Evolutionary conservation across 2,329 filamentous ascomycete genomes (phyloP).

Genomic region (Aspergillus caelatus): DNA sequence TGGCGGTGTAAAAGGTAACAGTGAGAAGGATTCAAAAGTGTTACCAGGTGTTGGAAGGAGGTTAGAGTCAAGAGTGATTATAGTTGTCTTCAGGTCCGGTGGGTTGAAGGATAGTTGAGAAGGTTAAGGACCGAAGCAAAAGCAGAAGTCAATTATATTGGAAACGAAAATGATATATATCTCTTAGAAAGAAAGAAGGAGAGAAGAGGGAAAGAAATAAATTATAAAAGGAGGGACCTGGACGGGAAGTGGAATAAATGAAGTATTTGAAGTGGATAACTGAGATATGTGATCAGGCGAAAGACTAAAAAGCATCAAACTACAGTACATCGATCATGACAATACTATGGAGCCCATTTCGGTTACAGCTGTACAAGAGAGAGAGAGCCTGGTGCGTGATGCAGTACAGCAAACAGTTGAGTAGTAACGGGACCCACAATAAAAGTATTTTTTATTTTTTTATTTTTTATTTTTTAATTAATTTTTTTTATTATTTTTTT

Average conservation of each 20-base stretch:
- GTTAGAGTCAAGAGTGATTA: slow-evolving; percentile 10
- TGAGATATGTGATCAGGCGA: slow-evolving; percentile 39
- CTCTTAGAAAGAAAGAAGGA: slow-evolving; percentile 10
- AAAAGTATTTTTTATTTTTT: slow-evolving; percentile 5
- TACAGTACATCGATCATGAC: slow-evolving; percentile 28
- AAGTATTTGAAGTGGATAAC: slow-evolving; percentile 35
- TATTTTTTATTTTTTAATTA: background rate
- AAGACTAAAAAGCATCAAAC: slow-evolving; percentile 33
- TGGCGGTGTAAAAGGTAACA: background rate
- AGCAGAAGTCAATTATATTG: slow-evolving; percentile 12
- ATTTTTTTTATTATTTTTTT: slow-evolving; percentile 5
- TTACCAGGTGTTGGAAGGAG: slow-evolving; percentile 9
- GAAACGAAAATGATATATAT: slow-evolving; percentile 4
- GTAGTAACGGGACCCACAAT: slow-evolving; percentile 33
- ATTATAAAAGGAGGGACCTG: slow-evolving; percentile 18
- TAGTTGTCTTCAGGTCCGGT: slow-evolving; percentile 13
- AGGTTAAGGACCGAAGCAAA: slow-evolving; percentile 10
- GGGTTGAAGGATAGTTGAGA: slow-evolving; percentile 15
- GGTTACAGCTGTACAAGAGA: slow-evolving; percentile 40
- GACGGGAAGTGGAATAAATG: slow-evolving; percentile 34
- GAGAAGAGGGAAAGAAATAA: slow-evolving; percentile 16
- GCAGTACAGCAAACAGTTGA: slow-evolving; percentile 41
- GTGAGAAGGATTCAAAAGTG: background rate
- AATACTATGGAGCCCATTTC: slow-evolving; percentile 29
- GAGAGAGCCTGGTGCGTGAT: slow-evolving; percentile 25